These are phyloP conservation scores for Talaromyces sp. DNA, from an alignment of 2,329 filamentous ascomycete species.

Conservation along the genomic window DNA sequence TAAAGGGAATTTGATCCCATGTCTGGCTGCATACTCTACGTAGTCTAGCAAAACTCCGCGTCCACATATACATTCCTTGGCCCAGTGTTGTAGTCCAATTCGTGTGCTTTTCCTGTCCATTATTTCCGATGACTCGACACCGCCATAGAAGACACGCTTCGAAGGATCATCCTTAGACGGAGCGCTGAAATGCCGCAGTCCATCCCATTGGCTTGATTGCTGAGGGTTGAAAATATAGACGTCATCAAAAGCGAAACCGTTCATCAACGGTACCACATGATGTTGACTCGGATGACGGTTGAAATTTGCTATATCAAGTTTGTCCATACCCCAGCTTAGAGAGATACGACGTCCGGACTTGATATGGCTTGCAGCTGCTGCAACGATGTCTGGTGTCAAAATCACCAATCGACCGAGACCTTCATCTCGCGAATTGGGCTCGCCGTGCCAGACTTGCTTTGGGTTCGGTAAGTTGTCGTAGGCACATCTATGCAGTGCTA, in stretches of 20 bases:
- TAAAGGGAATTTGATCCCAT: background rate
- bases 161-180: conserved; percentile 24
- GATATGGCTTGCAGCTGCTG: conserved; percentile 47
- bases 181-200: conserved; percentile 45
- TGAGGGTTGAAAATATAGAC: conserved; percentile 49
- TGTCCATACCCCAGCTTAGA: conserved; percentile 52
- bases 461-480: conserved; percentile 46
- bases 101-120: conserved; percentile 38
- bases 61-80: conserved; percentile 42
- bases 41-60: background rate
- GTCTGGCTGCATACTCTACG: background rate
- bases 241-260: conserved; percentile 46
- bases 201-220: conserved; percentile 50
- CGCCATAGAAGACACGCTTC: conserved; percentile 44
- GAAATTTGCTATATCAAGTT: conserved; percentile 52
- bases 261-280: conserved; percentile 45
- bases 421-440: conserved; percentile 45
- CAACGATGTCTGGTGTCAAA: conserved; percentile 49
- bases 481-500: conserved; percentile 18
- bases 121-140: conserved; percentile 43
- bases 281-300: conserved; percentile 48
- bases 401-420: conserved; percentile 48
- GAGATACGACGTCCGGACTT: conserved; percentile 47
- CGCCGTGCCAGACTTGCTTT: conserved; percentile 44
- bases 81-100: conserved; percentile 47